Evolutionary conservation across 371 early-diverging fungal species (phyloP).

Genomic region (Lichtheimia hyalospora): DNA sequence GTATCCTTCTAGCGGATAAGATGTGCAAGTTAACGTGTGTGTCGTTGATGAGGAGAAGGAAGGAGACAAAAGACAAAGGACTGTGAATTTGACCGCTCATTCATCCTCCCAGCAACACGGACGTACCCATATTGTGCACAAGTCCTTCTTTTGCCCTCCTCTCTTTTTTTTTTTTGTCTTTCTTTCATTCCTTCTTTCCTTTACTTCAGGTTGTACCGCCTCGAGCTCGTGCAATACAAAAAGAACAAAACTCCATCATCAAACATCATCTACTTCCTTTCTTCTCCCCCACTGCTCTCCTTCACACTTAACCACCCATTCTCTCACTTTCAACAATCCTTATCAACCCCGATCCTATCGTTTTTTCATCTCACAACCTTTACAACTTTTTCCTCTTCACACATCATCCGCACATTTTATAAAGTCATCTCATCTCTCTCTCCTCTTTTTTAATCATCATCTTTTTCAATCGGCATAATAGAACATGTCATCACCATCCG

Average conservation of each 20-base stretch:
- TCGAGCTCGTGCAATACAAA: too few relatives aligned
- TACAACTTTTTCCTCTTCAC: not conserved
- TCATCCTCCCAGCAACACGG: too few relatives aligned
- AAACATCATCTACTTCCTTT: not conserved
- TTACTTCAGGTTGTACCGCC: too few relatives aligned
- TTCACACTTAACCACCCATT: constrained; percentile 2
- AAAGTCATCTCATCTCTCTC: not conserved
- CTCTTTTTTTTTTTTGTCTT: not conserved
- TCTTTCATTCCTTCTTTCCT: constrained; percentile 1
- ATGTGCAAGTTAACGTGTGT: too few relatives aligned
- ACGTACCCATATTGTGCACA: too few relatives aligned
- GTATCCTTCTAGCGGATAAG: too few relatives aligned
- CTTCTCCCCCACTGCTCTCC: not conserved
- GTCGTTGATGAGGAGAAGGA: too few relatives aligned
- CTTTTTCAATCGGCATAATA: not conserved
- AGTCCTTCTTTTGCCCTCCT: constrained; percentile 1
- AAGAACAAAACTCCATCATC: not conserved
- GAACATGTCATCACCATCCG: too few relatives aligned
- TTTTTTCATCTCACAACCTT: too few relatives aligned
- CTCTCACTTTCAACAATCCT: constrained; percentile 11
- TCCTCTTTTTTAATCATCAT: not conserved
- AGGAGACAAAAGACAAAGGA: too few relatives aligned
- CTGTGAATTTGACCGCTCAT: too few relatives aligned
- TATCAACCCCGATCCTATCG: constrained; percentile 7
- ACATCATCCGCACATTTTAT: not conserved